Evolutionary conservation across 371 early-diverging fungal genomes (phyloP), one percentile per base, ranked within the genome.

Genomic region (Mortierella sp.): DNA sequence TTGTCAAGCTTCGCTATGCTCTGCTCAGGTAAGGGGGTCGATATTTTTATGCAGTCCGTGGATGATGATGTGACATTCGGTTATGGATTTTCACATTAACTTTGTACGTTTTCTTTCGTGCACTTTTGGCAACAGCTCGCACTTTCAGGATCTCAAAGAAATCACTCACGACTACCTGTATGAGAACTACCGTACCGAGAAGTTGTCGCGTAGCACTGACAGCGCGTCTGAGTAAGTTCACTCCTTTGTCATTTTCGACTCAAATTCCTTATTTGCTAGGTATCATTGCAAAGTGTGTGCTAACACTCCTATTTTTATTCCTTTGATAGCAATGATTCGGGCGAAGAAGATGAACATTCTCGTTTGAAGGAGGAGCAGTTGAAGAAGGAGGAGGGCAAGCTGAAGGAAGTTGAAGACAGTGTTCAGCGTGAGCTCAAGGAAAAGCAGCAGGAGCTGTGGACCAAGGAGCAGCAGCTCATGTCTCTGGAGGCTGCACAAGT

Each of bases 121-220:
- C 24, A 38, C 21, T 1, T 65, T 29, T 38, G 18, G 24, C 4
- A 32, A 65, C 55, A 84, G 95, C 89, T 97, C 98, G 68, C 98
- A 98, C 87, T 89, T 99, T 87, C 96, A 97, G 77, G 99, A 98
- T 74, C 90, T 99, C 72, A 98, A 97, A 89, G 97, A 98, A 88
- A 95, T 95, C 88, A 99, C 98, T 38, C 96, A 97, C 87, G 97
- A 98, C 88, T 92, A 97, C 60, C 92, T 98, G 78, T 99, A 99
- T 88, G 99, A 99, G 87, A 96, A 97, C 89, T 99, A 98, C 88
- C 97, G 99, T 92, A 97, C 99, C 38, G 98, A 95, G 88, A 96
- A 97, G 91, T 94, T 99, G 51, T 93, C 93, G 79, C 93, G 93
- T 71, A 93, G 89, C 70, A 90, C 91, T 29, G 92, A 92, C 75